These are phyloP conservation scores for Nigrograna mackinnonii DNA, from an alignment of 2,329 filamentous ascomycete species.

Conservation along the genomic window DNA sequence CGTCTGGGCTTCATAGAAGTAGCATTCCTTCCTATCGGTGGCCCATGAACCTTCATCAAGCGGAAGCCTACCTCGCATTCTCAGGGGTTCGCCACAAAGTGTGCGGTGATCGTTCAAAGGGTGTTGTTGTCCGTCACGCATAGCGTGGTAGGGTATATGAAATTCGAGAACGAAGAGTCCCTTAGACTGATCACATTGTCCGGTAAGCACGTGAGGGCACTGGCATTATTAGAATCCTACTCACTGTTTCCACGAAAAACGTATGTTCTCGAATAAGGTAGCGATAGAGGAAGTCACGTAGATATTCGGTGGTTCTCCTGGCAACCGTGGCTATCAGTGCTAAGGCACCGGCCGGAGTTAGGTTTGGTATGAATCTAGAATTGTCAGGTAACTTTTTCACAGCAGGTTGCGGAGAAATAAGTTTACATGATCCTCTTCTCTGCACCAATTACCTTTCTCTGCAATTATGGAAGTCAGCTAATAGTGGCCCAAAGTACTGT, in stretches of 20 bases:
- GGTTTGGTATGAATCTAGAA: conserved; percentile 18
- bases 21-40: too few species aligned
- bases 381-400: not conserved
- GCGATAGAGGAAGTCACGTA: conserved; percentile 15
- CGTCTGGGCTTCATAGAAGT: conserved; percentile 19
- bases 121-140: conserved; percentile 12
- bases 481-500: not conserved
- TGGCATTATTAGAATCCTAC: not conserved
- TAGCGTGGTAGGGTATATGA: conserved; percentile 19
- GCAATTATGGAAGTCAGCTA: not conserved
- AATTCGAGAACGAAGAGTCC: conserved; percentile 20
- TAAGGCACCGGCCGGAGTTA: conserved; percentile 12
- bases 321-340: conserved; percentile 12
- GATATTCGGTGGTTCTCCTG: conserved; percentile 7
- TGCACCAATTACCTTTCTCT: conserved; percentile 9
- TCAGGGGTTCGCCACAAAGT: conserved; percentile 6
- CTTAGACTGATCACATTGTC: conserved; percentile 9
- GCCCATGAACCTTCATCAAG: conserved; percentile 9
- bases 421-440: conserved; percentile 17
- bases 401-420: not conserved
- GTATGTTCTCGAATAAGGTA: conserved; percentile 14
- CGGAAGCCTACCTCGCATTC: conserved; percentile 13
- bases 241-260: conserved; percentile 10
- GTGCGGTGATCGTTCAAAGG: conserved; percentile 10
- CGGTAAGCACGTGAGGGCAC: not conserved